Evolutionary conservation across 2,329 filamentous ascomycete species (phyloP).

Genomic region (Pezicula carpinea): DNA sequence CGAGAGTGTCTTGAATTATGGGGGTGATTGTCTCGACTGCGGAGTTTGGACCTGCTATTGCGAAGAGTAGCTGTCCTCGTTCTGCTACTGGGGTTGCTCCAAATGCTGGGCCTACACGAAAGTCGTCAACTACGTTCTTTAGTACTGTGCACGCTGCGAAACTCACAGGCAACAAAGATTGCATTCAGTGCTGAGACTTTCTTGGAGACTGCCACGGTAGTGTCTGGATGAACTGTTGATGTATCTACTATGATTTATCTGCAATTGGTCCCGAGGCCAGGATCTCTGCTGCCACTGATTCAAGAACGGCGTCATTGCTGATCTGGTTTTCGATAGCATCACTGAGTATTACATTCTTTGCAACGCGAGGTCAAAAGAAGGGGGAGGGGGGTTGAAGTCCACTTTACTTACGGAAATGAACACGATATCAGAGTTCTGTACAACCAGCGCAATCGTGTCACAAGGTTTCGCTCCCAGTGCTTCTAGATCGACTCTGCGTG

Average conservation of each 20-base stretch:
- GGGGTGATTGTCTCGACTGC: constrained; percentile 32
- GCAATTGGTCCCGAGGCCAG: constrained; percentile 15
- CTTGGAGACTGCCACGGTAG: constrained; percentile 27
- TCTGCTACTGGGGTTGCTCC: constrained; percentile 38
- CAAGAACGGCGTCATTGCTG: constrained; percentile 35
- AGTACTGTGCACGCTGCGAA: constrained; percentile 19
- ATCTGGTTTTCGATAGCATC: constrained; percentile 16
- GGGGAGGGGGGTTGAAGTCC: no score
- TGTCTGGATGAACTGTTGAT: constrained; percentile 29
- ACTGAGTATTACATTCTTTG: background rate
- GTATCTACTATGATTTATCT: constrained; percentile 27
- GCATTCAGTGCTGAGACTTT: constrained; percentile 30
- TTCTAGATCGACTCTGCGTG: constrained; percentile 32
- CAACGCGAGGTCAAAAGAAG: no score
- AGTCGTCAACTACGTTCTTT: constrained; percentile 31
- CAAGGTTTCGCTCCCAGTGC: constrained; percentile 31
- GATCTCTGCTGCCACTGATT: constrained; percentile 24
- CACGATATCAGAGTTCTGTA: constrained; percentile 9
- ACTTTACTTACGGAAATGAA: constrained; percentile 25
- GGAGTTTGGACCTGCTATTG: constrained; percentile 33
- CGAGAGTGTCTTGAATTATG: constrained; percentile 39
- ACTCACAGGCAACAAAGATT: constrained; percentile 32
- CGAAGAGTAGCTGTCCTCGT: constrained; percentile 38
- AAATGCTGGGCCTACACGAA: constrained; percentile 39
- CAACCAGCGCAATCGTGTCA: constrained; percentile 27